Evolutionary conservation across 2,329 filamentous ascomycete genomes (phyloP), one percentile per base, ranked within the genome.

Genomic region (Aspergillus caelatus): DNA sequence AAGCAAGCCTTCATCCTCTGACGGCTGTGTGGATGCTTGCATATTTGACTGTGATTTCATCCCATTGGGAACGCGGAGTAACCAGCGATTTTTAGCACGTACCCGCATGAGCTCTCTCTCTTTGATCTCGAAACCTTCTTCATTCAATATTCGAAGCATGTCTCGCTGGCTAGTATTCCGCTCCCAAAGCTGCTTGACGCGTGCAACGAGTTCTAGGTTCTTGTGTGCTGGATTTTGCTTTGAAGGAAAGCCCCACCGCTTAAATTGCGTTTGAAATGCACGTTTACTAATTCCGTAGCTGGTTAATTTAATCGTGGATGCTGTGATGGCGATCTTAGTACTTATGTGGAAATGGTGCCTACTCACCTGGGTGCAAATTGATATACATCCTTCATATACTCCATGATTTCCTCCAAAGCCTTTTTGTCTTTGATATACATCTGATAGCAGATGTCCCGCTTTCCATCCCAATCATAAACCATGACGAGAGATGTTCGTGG

Each of bases 121-220:
- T 68, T 88, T 91, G 72, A 94, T 88, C 28, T 88, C 82, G 71
- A 88, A 93, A 16, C 92, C 92, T 73, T 94, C 91, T 23, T 87
- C 84, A 67, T 87, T 88, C 62, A 95, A 81, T 32, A 87, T 85
- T 30, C 84, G 82, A 61, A 93, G 81, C 87, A 95, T 95, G 68
- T 93, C 89, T 64, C 85, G 85, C 75, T 93, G 91, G 21, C 82
- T 84, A 16, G 87, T 83, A 72, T 94, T 95, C 69, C 81, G 83
- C 74, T 92, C 89, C 92, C 92, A 95, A 70, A 95, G 82, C 78
- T 94, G 86, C 72, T 88, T 89, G 65, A 94, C 85, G 34, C 92
- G 87, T 21, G 84, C 85, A 46, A 91, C 86, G 9, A 94, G 84
- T 28, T 81, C 81, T 16, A 83, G 81, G 73, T 93, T 90, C 72